These are phyloP conservation scores for Wickerhamiella sorbophila DNA, from an alignment of 805 yeast species.

Conservation along the genomic window DNA sequence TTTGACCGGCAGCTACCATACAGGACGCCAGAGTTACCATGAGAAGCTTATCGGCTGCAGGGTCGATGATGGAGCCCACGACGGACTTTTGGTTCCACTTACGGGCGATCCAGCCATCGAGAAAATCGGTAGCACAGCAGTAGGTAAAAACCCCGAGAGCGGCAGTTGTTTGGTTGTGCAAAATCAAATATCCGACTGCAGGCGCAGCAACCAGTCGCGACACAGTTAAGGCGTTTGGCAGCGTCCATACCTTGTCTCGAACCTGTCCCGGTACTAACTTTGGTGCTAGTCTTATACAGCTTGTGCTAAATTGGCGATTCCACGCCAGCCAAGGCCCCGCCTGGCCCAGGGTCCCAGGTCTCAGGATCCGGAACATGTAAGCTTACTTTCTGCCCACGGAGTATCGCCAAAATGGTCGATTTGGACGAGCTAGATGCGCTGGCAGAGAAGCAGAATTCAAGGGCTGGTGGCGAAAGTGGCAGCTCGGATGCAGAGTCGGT, in stretches of 20 bases:
- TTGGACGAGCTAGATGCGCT: not conserved
- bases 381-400: no score
- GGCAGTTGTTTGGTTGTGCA: constrained; percentile 43
- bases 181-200: constrained; percentile 61
- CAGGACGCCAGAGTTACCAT: constrained; percentile 79
- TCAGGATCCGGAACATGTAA: no score
- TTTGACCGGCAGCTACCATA: constrained; percentile 47
- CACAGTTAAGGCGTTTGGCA: constrained; percentile 77
- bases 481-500: not conserved
- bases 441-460: not conserved
- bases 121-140: constrained; percentile 79
- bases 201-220: constrained; percentile 78
- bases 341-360: no score
- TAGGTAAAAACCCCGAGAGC: constrained; percentile 68
- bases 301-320: no score
- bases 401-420: no score
- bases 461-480: no score
- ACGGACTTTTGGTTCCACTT: constrained; percentile 60
- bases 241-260: constrained; percentile 54
- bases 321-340: no score
- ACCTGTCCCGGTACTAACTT: no score
- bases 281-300: no score
- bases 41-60: constrained; percentile 83
- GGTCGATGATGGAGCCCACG: constrained; percentile 84
- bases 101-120: constrained; percentile 89